Evolutionary conservation across 805 yeast species (phyloP), one percentile per base, ranked within the genome.

Genomic region (Cyberlindnera mycetangii): DNA sequence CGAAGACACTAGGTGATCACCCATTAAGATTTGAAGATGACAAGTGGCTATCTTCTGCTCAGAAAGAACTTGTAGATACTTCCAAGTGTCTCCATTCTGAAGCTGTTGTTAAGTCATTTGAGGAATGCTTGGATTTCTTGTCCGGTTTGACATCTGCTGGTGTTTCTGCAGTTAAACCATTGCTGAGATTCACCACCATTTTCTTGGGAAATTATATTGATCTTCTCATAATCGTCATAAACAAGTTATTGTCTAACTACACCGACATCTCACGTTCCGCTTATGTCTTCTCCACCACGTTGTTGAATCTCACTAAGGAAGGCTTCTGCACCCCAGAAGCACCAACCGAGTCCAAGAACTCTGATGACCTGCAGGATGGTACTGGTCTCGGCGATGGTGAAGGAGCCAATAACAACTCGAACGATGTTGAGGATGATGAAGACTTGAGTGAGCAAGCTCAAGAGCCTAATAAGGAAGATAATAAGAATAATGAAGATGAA

Each of bases 281-380:
- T 0, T 83, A 69, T 56, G 68, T 78, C 31, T 65, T 93, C 39
- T 55, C 83, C 8, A 66, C 72, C 7, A 59, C 81, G 7, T 71
- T 93, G 31, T 67, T 73, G 49, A 74, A 74, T 7, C 65, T 93
- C 22, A 79, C 95, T 1, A 78, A 78, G 12, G 77, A 83, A 43
- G 99, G 99, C 0, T 90, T 89, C 75, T 93, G 99, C 60, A 78
- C 95, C 2, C 99, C 99, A 11, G 85, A 86, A 58, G 82, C 88
- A 16, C 85, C 85, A 6, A 61, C 70, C 7, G 74, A 75, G 18
- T 84, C 82, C 31, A 78, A 79, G 11, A 72, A 75, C 14, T 84
- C 82, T 44, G 78, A 82, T 45, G 80, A 85, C 42, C 61, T 83
- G 47, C 84, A 85, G 33, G 93, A 87, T 35, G 98, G 97, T 37